Conservation (phyloP, 345 rosid species). For the Cardamine resedifolia region DNA sequence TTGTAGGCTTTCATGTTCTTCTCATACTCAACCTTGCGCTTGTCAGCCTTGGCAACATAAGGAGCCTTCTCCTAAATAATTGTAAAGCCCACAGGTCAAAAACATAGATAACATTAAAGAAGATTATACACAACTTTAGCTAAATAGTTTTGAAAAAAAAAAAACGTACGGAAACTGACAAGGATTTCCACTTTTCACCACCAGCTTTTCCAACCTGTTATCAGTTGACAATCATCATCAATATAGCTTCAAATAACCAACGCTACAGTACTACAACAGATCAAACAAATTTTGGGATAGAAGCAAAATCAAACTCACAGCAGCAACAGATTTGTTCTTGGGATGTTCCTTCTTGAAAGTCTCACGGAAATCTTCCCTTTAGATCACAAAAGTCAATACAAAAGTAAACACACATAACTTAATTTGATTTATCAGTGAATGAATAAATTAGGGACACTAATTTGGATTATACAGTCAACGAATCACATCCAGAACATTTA, state of each 20-base stretch:
- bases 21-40: constrained; percentile 87
- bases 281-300: not conserved
- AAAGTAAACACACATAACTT: not conserved
- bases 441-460: not conserved
- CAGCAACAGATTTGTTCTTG: constrained; percentile 90
- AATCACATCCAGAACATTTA: not conserved
- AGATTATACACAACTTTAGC: not conserved
- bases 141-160: not conserved
- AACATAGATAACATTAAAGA: not conserved
- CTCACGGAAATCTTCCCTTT: constrained; percentile 92
- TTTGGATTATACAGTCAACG: not conserved
- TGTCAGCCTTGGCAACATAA: constrained; percentile 70
- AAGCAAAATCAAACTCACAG: constrained; percentile 50
- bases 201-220: constrained; percentile 95
- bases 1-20: constrained; percentile 88
- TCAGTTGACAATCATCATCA: not conserved
- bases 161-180: constrained; percentile 63
- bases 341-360: constrained; percentile 88
- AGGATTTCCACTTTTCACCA: constrained; percentile 89
- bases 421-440: not conserved
- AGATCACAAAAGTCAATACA: constrained; percentile 6
- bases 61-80: constrained; percentile 80
- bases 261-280: not conserved
- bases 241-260: not conserved
- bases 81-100: not conserved